Base-by-base conservation (phyloP, 306 rosid species). In the Betula pendula region DNA sequence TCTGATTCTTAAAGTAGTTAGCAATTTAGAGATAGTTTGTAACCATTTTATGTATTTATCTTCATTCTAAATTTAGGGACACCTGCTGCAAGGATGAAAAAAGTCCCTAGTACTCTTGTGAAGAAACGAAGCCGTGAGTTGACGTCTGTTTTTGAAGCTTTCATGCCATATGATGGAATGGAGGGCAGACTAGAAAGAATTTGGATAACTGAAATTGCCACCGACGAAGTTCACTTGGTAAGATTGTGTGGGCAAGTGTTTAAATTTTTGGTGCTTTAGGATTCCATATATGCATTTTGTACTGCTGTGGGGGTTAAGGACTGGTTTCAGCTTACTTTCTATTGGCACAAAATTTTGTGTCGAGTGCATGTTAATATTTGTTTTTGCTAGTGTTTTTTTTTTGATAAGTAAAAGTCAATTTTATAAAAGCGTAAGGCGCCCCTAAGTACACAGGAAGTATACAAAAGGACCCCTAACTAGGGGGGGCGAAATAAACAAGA, bases 11-110 rank as follows among this genome's bases (percentile, higher is more conserved):
- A 29, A 51, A 56, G 53, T 40, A 33, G 9, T 31, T 51, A 9
- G 79, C 60, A 22, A 8, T 50, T 72, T 25, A 19, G 25, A 31
- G 70, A 33, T 67, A 38, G 38, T 2, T 29, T 51, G 12, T 10
- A 40, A n/a, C 25, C 3, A 0, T 2, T 16, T 71, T 42, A 24
- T 44, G 38, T 77, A 29, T 49, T 53, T 51, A 44, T 49, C 49
- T 47, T 83, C 25, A 55, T 56, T 35, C 60, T 16, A 49, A 68
- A 66, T 82, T 74, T 62, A 95, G 99, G 99, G 74, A 95, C 99
- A 47, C 99, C 99, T 75, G 99, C 99, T 69, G 97, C 99, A 35
- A 90, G 96, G 86, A 95, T 95, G 99, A 95, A 88, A 79, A 95
- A 95, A 83, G 97, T 95, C 75, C 93, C 92, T 75, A 95, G 98